Percentiles rank a stretch among this genome's conserved stretches.
phyloP scores from a whole-genome alignment of 1,284 basidiomycete genomes.

The Sanghuangporus baumii region DNA sequence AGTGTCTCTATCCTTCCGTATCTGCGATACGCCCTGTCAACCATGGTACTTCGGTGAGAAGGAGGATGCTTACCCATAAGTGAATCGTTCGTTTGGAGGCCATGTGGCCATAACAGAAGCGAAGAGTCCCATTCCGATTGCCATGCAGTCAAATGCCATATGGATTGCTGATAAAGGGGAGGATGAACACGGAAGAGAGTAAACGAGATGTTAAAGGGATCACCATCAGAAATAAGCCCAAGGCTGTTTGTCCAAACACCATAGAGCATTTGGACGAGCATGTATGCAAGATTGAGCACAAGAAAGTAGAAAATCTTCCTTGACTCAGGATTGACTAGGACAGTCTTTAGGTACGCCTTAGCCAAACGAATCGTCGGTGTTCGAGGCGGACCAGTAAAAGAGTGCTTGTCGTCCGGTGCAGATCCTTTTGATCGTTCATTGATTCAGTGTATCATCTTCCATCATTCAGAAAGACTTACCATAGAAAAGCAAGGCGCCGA shows the following conservation, averaged over 20 bases:
- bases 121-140: conserved; percentile 92
- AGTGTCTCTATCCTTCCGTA: conserved; percentile 98
- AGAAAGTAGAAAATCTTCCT: conserved; percentile 97
- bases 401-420: conserved; percentile 43
- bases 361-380: conserved; percentile 53
- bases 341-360: conserved; percentile 79
- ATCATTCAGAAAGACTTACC: conserved; percentile 35
- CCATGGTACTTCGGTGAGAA: conserved; percentile 2
- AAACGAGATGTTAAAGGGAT: conserved; percentile 24
- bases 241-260: conserved; percentile 98
- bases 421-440: conserved; percentile 38
- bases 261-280: conserved; percentile 93
- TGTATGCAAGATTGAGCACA: conserved; percentile 91
- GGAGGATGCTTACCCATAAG: conserved; percentile 70
- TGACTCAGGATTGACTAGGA: conserved; percentile 87
- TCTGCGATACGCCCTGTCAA: conserved; percentile 32
- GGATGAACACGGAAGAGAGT: neutral
- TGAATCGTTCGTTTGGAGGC: conserved; percentile 92
- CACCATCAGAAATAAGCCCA: conserved; percentile 95
- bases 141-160: conserved; percentile 99
- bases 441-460: neutral
- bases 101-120: conserved; percentile 98
- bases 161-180: conserved; percentile 75
- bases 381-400: conserved; percentile 38
- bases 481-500: conserved; percentile 49